phyloP scores from a whole-genome alignment of 2,329 filamentous ascomycete species.

The Zymoseptoria pseudotritici region DNA sequence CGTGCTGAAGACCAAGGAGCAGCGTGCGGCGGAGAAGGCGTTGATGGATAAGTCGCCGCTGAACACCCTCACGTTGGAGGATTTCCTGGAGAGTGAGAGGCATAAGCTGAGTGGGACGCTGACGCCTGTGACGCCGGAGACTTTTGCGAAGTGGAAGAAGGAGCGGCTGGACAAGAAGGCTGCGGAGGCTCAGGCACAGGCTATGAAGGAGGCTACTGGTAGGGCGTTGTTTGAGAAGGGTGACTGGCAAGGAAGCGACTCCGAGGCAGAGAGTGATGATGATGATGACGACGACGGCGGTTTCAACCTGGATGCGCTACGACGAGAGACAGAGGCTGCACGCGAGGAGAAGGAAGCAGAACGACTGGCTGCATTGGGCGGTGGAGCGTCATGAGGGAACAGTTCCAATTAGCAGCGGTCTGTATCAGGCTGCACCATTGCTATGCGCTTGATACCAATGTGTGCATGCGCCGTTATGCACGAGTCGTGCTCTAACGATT shows the following conservation, averaged over 20 bases:
- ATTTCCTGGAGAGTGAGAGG: constrained; percentile 92
- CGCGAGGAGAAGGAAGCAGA: constrained; percentile 73
- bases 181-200: constrained; percentile 81
- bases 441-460: no score
- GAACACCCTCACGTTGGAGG: constrained; percentile 89
- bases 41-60: constrained; percentile 91
- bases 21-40: constrained; percentile 90
- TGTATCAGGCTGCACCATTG: no score
- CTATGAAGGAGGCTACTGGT: constrained; percentile 92
- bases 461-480: no score
- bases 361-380: constrained; percentile 33
- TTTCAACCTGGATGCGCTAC: constrained; percentile 77
- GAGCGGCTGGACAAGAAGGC: constrained; percentile 91
- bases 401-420: no score
- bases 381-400: background rate
- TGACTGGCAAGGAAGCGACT: constrained; percentile 68
- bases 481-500: no score
- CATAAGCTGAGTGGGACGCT: constrained; percentile 88
- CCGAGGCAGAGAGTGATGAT: constrained; percentile 54
- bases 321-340: constrained; percentile 75
- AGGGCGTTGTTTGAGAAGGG: constrained; percentile 94
- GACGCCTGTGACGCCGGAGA: constrained; percentile 87
- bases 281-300: constrained; percentile 53
- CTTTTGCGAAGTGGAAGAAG: constrained; percentile 96
- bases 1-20: constrained; percentile 94